Evolutionary conservation across 306 rosid genomes (phyloP).

Genomic region (Cicer judaicum): DNA sequence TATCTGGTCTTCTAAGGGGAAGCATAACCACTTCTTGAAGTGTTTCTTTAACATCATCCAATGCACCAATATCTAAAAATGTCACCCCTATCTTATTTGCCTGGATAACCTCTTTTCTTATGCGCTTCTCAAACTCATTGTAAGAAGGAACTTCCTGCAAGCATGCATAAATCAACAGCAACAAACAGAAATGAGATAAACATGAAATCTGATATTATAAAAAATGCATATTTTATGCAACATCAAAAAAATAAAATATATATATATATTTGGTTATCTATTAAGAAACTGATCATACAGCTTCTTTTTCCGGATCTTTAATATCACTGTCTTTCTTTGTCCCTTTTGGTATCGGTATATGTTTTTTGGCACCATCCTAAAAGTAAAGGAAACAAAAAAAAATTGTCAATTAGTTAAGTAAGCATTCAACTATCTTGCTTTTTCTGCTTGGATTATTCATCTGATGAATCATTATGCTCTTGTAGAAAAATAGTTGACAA

Average conservation of each 20-base stretch:
- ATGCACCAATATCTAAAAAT: conserved; percentile 78
- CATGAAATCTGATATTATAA: conserved; percentile 11
- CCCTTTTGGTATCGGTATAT: conserved; percentile 46
- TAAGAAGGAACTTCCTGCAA: conserved; percentile 65
- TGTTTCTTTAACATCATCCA: conserved; percentile 76
- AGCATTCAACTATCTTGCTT: not conserved
- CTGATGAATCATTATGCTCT: not conserved
- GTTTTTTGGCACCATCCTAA: conserved; percentile 63
- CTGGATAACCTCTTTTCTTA: conserved; percentile 73
- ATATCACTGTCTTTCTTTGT: conserved; percentile 71
- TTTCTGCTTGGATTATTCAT: not conserved
- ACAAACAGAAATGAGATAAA: conserved; percentile 13
- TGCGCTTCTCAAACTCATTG: conserved; percentile 75
- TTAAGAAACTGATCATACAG: conserved; percentile 49
- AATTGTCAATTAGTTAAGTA: conserved; percentile 8
- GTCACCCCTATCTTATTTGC: conserved; percentile 77
- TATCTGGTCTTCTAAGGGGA: conserved; percentile 83
- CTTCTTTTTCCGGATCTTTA: conserved; percentile 58
- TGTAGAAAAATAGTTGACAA: conserved; percentile 13
- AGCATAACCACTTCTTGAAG: conserved; percentile 86
- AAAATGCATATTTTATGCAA: not conserved
- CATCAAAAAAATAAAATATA: not conserved
- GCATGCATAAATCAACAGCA: not conserved
- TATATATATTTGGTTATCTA: not conserved
- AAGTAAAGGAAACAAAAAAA: conserved; percentile 22